These are phyloP conservation scores for Solanum megistacrolobum DNA, from an alignment of 257 asterid genomes.

Conservation along the genomic window DNA sequence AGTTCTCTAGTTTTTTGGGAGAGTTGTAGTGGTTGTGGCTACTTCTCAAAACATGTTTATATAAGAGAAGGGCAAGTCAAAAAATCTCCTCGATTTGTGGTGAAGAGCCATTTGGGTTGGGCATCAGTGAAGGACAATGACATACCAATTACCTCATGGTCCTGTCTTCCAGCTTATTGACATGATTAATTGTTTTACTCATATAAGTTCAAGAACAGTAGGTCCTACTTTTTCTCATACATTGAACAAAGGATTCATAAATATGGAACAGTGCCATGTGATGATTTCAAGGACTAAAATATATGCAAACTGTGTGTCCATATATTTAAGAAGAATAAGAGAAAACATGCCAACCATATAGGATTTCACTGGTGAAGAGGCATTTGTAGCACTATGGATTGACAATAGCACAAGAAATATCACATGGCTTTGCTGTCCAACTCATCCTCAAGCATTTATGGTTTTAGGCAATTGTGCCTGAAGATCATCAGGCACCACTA, in stretches of 20 bases:
- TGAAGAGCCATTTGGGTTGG: neutral
- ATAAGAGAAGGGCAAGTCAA: neutral
- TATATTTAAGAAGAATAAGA: neutral
- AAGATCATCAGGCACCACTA: neutral
- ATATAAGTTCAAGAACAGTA: neutral
- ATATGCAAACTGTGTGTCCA: neutral
- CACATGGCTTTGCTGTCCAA: neutral
- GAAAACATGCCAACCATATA: neutral
- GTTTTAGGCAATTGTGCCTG: neutral
- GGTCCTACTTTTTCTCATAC: neutral
- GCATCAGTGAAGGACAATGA: neutral
- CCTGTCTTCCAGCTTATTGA: neutral
- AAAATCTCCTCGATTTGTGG: neutral
- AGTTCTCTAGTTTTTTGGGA: neutral
- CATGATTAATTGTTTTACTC: neutral
- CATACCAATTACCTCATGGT: neutral
- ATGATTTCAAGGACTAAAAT: neutral
- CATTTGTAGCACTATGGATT: neutral
- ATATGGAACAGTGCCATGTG: neutral
- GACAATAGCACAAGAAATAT: neutral
- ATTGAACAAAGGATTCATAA: neutral
- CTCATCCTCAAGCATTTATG: neutral
- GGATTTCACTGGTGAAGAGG: neutral
- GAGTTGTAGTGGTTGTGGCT: neutral
- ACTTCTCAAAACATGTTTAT: neutral